A percentile compares a stretch with the other conserved stretches of the same genome.
Evolutionary conservation across 176 grass and related monocot species (phyloP).

Genomic region (Canna indica): DNA sequence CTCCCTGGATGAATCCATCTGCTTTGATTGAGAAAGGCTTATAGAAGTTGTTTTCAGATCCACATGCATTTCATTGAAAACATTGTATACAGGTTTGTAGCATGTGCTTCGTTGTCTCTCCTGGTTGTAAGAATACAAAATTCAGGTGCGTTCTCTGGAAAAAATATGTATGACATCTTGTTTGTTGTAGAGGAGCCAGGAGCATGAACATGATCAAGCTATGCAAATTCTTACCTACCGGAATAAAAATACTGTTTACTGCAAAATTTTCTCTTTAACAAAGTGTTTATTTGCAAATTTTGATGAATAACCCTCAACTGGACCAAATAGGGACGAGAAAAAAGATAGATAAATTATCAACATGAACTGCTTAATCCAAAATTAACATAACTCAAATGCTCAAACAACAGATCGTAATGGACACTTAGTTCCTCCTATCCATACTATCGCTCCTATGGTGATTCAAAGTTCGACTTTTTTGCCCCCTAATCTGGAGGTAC

Average conservation of each 20-base stretch:
- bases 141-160: not conserved
- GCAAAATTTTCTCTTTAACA: not conserved
- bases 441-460: too few species aligned
- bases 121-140: not conserved
- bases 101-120: not conserved
- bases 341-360: too few species aligned
- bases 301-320: too few species aligned
- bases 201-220: not conserved
- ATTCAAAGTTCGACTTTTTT: too few species aligned
- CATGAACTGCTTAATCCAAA: too few species aligned
- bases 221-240: not conserved
- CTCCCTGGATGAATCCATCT: slow-evolving; percentile 26
- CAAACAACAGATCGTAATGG: too few species aligned
- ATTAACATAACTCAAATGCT: too few species aligned
- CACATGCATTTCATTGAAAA: not conserved
- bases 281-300: too few species aligned
- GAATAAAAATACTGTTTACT: too few species aligned
- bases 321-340: too few species aligned
- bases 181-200: not conserved
- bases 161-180: not conserved
- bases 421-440: too few species aligned
- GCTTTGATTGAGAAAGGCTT: not conserved
- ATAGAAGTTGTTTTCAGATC: not conserved
- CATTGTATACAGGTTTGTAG: not conserved
- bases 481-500: too few species aligned